Evolutionary conservation across 345 rosid species (phyloP), one percentile per base, ranked within the genome.

Genomic region (Psidium friedrichsthalianum): DNA sequence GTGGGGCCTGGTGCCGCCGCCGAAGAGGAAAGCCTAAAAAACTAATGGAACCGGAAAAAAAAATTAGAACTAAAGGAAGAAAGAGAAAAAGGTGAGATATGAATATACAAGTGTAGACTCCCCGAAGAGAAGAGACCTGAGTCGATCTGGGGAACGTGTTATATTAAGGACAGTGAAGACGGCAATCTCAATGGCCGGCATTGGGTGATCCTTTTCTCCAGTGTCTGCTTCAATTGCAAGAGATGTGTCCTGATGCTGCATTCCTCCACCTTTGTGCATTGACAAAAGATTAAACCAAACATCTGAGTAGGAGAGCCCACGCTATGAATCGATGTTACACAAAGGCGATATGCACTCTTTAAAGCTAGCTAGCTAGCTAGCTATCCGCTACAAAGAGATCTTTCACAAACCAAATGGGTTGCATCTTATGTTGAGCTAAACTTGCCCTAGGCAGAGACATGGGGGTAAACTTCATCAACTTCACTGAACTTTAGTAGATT

Each of bases 241-340:
- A 91, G 87, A 91, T 96, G 96, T 59, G 95, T 91, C 87, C 87
- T 89, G 49, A 90, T 86, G 84, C 97, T 94, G 88, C 88, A 85
- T 86, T 94, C 94, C 82, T 91, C 91, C 49, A 89, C 90, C 96
- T 94, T 92, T 36, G 84, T 52, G 27, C 27, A 51, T 82, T 51
- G 57, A 47, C 83, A 59, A 44, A 86, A 22, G 78, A 58, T 69
- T 76, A 84, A 84, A 87, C 64, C 83, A 25, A 53, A 69, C 5
- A 57, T 86, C 84, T 82, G 47, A 27, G 29, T 6, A 64, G 44
- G 80, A 59, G 29, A 64, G 36, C 32, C 36, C 47, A 32, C 3
- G 20, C 78, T 69, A 69, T 12, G 11, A 44, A 61, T 47, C 2
- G 16, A 29, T 47, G 49, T 51, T 51, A 44, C 6, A 3, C 78